Evolutionary conservation across 192 early-diverging fungal species (phyloP).

Genomic region (Backusella psychrophila): DNA sequence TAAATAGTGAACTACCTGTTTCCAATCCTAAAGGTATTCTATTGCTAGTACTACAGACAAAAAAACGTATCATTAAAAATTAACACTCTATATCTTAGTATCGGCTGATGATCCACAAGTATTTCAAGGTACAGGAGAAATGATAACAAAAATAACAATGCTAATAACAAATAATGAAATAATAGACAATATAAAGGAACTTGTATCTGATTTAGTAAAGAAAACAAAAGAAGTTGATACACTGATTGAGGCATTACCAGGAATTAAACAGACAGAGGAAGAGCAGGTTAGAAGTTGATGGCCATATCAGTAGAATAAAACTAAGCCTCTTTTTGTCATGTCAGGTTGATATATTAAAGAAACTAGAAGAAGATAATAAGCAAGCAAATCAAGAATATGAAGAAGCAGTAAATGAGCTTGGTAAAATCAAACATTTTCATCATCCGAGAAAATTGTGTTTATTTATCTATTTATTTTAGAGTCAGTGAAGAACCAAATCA

Average conservation of each 20-base stretch:
- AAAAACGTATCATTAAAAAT: background rate
- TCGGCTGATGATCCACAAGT: conserved; percentile 46
- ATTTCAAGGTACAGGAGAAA: conserved; percentile 32
- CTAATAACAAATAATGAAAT: background rate
- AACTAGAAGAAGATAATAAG: conserved; percentile 42
- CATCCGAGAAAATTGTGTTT: background rate
- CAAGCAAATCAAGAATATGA: conserved; percentile 42
- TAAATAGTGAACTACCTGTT: conserved; percentile 44
- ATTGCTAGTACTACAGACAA: background rate
- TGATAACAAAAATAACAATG: background rate
- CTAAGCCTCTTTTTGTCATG: background rate
- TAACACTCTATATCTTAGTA: conserved; percentile 18
- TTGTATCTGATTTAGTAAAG: conserved; percentile 49
- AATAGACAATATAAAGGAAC: conserved; percentile 44
- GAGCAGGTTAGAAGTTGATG: conserved; percentile 32
- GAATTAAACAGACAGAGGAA: conserved; percentile 42
- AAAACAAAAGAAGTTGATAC: conserved; percentile 53
- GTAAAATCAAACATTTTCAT: background rate
- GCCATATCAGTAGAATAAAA: background rate
- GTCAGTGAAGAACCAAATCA: conserved; percentile 41
- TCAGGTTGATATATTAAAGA: conserved; percentile 34
- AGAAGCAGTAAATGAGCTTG: conserved; percentile 39
- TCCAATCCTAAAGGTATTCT: conserved; percentile 36
- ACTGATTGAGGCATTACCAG: conserved; percentile 46
- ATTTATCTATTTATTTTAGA: conserved; percentile 14